These are phyloP conservation scores for Fraxinus paxiana DNA, from an alignment of 305 asterid genomes.

Conservation along the genomic window DNA sequence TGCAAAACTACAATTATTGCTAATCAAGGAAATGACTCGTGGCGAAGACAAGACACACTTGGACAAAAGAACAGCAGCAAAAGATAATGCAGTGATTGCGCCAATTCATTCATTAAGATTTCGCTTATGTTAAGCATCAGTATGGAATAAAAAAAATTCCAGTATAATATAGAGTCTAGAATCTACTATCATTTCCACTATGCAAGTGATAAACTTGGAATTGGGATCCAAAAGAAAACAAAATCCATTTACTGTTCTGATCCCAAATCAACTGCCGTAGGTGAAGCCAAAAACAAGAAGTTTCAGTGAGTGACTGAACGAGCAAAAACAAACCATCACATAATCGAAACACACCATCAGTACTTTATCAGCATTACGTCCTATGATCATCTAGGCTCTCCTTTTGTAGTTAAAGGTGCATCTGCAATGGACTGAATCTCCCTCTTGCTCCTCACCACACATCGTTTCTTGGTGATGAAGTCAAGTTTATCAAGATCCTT, in stretches of 20 bases:
- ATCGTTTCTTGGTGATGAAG: slow-evolving; percentile 51
- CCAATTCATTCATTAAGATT: background rate
- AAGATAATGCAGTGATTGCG: background rate
- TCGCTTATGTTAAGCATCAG: background rate
- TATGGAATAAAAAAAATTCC: background rate
- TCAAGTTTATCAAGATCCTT: slow-evolving; percentile 62
- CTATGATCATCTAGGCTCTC: background rate
- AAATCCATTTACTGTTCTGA: background rate
- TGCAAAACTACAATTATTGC: background rate
- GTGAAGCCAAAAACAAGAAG: background rate
- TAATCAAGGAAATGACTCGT: background rate
- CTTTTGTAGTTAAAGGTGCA: slow-evolving; percentile 21
- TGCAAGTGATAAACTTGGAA: background rate
- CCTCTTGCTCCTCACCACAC: slow-evolving; percentile 54
- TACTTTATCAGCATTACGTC: background rate
- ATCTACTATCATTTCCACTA: background rate
- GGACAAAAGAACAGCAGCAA: background rate
- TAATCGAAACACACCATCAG: background rate
- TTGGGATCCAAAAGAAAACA: background rate
- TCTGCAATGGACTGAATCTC: slow-evolving; percentile 44
- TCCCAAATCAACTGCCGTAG: background rate
- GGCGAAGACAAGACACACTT: background rate
- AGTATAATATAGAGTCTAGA: background rate
- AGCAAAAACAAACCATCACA: background rate
- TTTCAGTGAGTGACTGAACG: background rate